Percentiles rank a stretch among this genome's conserved stretches.
Conservation (phyloP, 768 basidiomycete genomes). For the Suillus weaverae region DNA sequence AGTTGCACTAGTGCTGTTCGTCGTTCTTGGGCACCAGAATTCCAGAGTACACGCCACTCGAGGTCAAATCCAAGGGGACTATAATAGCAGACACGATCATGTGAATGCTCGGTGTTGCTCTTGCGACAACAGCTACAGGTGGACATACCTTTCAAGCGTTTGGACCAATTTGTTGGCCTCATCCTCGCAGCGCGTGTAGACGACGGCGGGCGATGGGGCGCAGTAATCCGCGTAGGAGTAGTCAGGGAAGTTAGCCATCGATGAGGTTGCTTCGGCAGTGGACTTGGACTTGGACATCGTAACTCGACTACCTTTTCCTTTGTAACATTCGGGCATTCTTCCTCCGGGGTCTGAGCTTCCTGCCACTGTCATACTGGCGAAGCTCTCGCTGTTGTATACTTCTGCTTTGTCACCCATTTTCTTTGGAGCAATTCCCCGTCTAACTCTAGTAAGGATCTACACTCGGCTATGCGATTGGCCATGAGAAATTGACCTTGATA, state of each 20-base stretch:
- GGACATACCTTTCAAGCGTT: constrained; percentile 37
- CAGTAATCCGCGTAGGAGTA: constrained; percentile 41
- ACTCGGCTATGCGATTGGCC: not conserved
- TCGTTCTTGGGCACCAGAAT: constrained; percentile 32
- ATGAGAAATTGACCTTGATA: constrained; percentile 1
- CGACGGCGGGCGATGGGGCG: constrained; percentile 30
- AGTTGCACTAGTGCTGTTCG: constrained; percentile 48
- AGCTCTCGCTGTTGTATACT: not conserved
- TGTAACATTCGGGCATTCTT: not conserved
- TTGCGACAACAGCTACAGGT: not conserved
- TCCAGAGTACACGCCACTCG: constrained; percentile 45
- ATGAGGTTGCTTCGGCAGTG: constrained; percentile 4
- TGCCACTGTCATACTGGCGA: not conserved
- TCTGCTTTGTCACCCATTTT: not conserved
- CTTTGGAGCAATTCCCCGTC: not conserved
- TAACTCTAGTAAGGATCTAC: not conserved
- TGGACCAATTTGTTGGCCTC: constrained; percentile 42
- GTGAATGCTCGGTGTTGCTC: not conserved
- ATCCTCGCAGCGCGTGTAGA: constrained; percentile 42
- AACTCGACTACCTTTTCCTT: constrained; percentile 3
- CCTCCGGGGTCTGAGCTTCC: not conserved
- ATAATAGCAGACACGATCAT: not conserved
- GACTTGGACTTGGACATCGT: constrained; percentile 9
- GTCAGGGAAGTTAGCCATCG: constrained; percentile 20
- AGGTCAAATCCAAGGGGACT: constrained; percentile 54